Conservation (phyloP, 345 rosid species). For the Eucalyptus pauciflora region DNA sequence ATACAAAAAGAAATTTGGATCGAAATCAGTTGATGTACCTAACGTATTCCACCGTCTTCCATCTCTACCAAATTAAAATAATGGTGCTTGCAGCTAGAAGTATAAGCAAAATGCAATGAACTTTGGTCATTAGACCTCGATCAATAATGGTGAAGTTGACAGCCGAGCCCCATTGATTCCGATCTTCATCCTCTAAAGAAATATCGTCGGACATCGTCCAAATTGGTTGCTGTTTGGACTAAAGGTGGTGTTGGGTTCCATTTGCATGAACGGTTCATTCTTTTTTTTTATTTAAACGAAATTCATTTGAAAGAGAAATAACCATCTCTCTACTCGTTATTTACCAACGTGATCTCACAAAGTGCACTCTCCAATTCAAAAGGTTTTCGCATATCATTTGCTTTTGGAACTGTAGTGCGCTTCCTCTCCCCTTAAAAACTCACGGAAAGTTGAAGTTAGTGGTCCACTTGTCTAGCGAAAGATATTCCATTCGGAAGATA, state of each 20-base stretch:
- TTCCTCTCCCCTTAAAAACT: not conserved
- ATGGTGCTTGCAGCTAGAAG: not conserved
- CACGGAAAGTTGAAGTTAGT: not conserved
- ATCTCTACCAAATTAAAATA: not conserved
- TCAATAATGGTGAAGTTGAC: not conserved
- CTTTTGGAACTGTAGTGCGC: not conserved
- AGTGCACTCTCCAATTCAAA: not conserved
- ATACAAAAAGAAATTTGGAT: not conserved
- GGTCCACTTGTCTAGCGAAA: not conserved
- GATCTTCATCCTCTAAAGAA: not conserved
- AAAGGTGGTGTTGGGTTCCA: not conserved
- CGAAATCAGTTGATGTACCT: not conserved
- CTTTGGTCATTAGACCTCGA: not conserved
- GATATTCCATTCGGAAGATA: not conserved
- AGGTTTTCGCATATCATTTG: not conserved
- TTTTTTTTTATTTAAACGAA: not conserved
- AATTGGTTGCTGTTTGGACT: not conserved
- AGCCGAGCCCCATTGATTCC: not conserved
- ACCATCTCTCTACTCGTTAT: not conserved
- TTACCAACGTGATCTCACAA: not conserved
- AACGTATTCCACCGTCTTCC: not conserved
- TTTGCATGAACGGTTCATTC: not conserved
- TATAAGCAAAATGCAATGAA: not conserved
- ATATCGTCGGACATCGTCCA: not conserved
- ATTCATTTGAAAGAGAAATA: not conserved